Base-by-base conservation (phyloP, 345 rosid genomes). In the Salix caprea region DNA sequence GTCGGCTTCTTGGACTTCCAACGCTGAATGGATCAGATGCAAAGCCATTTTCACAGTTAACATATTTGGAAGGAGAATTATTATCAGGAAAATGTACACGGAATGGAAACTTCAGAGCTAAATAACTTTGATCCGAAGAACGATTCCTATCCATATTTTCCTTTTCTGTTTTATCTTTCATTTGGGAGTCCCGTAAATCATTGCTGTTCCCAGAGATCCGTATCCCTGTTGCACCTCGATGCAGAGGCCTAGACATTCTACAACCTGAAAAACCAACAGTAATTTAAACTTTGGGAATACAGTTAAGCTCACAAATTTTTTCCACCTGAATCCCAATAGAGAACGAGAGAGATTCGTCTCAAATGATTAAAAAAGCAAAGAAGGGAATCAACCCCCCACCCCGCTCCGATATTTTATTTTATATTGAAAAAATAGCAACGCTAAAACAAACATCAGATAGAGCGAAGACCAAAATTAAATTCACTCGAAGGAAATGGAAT, bases 171-270 rank as follows among this genome's bases (percentile, higher is more conserved):
- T 86, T 92, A 85, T 85, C 97, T 74, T 93, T 91, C 96, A 83
- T 88, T 79, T 91, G 94, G 12, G 93, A 88, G 67, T 90, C 97
- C 87, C 88, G 79, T 26, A 88, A 81, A 81, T 88, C 93, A 54
- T 90, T 82, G 81, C 76, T 84, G 74, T 87, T 80, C 58, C 89
- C 94, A 4, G 94, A 90, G 85, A 85, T 84, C 88, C 96, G 84
- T 46, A 76, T 72, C 61, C 89, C 94, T 32, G 91, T 82, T 70
- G 77, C 79, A 70, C 95, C 96, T 82, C 98, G 88, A 70, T 83
- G 91, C 74, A 89, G 89, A 80, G 97, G 96, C 97, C 89, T 84
- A 52, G 97, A 82, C 97, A 94, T 94, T 72, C 78, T 82, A 67
- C 60, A 40, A 80, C 86, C 88, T 77, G 88, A 32, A 87, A 73